phyloP scores from a whole-genome alignment of 768 basidiomycete genomes.

The Tylopilus subfusipes region DNA sequence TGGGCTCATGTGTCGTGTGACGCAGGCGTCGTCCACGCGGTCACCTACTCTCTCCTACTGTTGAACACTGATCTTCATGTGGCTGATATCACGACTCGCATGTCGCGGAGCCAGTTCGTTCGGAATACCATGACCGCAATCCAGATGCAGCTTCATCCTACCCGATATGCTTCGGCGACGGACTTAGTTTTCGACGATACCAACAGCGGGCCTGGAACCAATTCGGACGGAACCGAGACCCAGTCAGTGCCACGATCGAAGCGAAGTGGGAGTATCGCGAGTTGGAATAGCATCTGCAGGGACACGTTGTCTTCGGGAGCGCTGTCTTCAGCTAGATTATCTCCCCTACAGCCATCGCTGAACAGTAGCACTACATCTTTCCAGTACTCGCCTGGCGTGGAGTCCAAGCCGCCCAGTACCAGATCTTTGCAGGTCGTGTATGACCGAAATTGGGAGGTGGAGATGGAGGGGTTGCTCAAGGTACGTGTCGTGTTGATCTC shows the following conservation, averaged over 20 bases:
- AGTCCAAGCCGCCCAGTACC: conserved; percentile 33
- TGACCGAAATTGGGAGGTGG: conserved; percentile 75
- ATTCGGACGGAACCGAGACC: conserved; percentile 57
- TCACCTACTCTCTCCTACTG: conserved; percentile 87
- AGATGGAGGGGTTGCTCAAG: conserved; percentile 85
- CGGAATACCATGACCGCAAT: conserved; percentile 88
- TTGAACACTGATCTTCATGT: conserved; percentile 98
- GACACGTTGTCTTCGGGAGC: conserved; percentile 48
- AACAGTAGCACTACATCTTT: conserved; percentile 68
- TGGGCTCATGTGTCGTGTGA: conserved; percentile 1
- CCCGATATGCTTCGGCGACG: conserved; percentile 50
- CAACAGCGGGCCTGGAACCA: conserved; percentile 53
- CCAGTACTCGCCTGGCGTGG: conserved; percentile 45
- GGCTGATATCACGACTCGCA: conserved; percentile 81
- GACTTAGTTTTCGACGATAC: conserved; percentile 67
- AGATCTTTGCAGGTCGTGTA: conserved; percentile 42
- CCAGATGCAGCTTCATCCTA: conserved; percentile 68
- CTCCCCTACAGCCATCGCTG: conserved; percentile 35
- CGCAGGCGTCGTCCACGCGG: conserved; percentile 89
- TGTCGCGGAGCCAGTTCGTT: conserved; percentile 92
- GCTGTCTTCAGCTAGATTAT: conserved; percentile 33
- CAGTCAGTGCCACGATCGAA: conserved; percentile 50
- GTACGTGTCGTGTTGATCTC: conserved; percentile 35
- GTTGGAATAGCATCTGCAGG: conserved; percentile 75
- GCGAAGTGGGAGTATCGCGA: conserved; percentile 78